Base-by-base conservation (phyloP, 306 rosid species). In the Quercus engelmannii region DNA sequence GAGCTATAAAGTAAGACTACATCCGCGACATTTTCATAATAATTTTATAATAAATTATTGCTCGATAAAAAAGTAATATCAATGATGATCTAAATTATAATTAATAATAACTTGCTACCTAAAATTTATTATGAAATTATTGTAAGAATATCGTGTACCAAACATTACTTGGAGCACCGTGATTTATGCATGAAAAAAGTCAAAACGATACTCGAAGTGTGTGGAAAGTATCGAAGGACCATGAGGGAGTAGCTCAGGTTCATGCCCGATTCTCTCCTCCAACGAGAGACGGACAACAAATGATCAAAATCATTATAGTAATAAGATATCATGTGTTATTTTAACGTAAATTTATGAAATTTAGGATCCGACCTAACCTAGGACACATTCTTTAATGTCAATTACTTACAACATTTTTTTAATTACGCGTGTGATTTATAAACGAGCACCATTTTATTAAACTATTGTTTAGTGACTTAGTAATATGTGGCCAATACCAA, bases 21-120 rank as follows among this genome's bases (percentile, higher is more conserved):
- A 0, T 5, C 0, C 1, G 0, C 41, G 0, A 41, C 0, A 8
- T 41, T 41, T 41, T 41, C 0, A 41, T 11, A 41, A 41, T 8
- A 8, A 41, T 41, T 7, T 8, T 0, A 2, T 41, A 41, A 41
- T 0, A 41, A 41, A 41, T 41, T 8, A 2, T 0, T 41, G 0
- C 0, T 41, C 0, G 3, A 41, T 41, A 41, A 41, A 41, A 41
- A 8, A 2, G 0, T 2, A 41, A 41, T 8, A 0, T 8, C 0
- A 41, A 0, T 7, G 0, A 0, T 7, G 1, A 41, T 41, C 2
- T 0, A 41, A 0, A 41, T 41, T 41, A 8, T 41, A 8, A 41
- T 3, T 0, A 2, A 41, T 41, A 41, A 2, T 8, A 41, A 7
- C 0, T 38, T 38, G 0, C 0, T 7, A 38, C 43, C 7, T 38